Evolutionary conservation across 2,329 filamentous ascomycete genomes (phyloP).

Genomic region (Aspergillus fischeri): DNA sequence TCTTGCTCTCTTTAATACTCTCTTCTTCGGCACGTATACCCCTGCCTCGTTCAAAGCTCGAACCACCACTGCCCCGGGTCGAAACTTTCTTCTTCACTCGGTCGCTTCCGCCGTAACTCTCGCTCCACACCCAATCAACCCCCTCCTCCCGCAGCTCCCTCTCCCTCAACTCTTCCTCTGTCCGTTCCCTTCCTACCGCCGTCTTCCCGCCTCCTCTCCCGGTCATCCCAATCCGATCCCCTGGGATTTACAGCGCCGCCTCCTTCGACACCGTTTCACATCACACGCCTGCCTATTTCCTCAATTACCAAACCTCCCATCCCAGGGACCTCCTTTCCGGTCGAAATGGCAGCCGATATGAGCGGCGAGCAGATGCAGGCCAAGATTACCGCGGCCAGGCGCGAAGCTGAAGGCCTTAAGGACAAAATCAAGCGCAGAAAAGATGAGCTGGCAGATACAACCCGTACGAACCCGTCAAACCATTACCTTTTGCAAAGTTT

Average conservation of each 20-base stretch:
- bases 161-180: neutral
- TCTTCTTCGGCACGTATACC: conserved; percentile 1
- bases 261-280: conserved; percentile 26
- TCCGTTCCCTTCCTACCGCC: conserved; percentile 4
- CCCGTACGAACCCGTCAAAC: conserved; percentile 63
- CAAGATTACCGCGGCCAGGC: conserved; percentile 84
- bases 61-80: conserved; percentile 14
- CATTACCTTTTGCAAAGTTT: neutral
- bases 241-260: conserved; percentile 28
- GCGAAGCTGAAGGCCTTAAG: conserved; percentile 96
- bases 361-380: conserved; percentile 71
- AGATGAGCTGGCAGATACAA: conserved; percentile 97
- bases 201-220: conserved; percentile 8
- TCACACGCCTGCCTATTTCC: conserved; percentile 7
- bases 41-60: conserved; percentile 14
- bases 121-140: conserved; percentile 24
- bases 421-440: conserved; percentile 99
- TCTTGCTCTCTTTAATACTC: conserved; percentile 1
- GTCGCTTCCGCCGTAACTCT: conserved; percentile 23
- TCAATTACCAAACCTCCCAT: conserved; percentile 19
- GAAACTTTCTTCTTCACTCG: conserved; percentile 22
- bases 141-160: conserved; percentile 9
- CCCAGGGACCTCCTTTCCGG: conserved; percentile 22
- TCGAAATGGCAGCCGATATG: conserved; percentile 46
- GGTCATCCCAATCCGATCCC: conserved; percentile 10